phyloP scores from a whole-genome alignment of 805 yeast genomes.

The Metschnikowia proteae region DNA sequence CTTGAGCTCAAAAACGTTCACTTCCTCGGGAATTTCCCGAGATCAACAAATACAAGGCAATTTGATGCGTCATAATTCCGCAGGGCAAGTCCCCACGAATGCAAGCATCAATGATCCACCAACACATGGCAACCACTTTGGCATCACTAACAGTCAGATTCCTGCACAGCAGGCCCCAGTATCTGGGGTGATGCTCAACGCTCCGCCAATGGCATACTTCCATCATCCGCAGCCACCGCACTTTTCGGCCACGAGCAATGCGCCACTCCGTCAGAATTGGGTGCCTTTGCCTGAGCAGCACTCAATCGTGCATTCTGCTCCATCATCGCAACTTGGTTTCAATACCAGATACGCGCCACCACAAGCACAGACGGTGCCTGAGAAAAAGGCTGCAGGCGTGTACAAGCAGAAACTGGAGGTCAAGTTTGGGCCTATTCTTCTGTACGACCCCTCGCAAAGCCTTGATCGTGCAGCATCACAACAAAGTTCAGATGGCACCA shows the following conservation, averaged over 20 bases:
- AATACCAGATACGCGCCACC: not conserved
- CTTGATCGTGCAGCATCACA: constrained; percentile 2
- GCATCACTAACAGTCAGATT: not conserved
- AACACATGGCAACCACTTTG: not conserved
- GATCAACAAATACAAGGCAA: not conserved
- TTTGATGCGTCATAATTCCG: constrained; percentile 3
- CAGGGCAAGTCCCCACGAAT: constrained; percentile 3
- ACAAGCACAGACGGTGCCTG: not conserved
- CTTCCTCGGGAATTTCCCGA: not conserved
- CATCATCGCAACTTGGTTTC: constrained; percentile 20
- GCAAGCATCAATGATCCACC: not conserved
- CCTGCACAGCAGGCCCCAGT: not conserved
- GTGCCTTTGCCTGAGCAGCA: constrained; percentile 5
- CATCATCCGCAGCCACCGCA: constrained; percentile 4
- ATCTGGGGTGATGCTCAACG: not conserved
- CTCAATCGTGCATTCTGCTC: constrained; percentile 19
- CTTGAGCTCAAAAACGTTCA: not conserved
- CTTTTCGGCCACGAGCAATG: not conserved
- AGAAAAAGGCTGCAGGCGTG: not conserved
- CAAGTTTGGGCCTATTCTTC: constrained; percentile 39
- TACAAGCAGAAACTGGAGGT: constrained; percentile 12
- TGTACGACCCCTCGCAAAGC: constrained; percentile 38
- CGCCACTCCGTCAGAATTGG: constrained; percentile 2
- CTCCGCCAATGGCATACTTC: constrained; percentile 4
- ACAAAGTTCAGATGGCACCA: constrained; percentile 9